Conservation (phyloP, 2,329 filamentous ascomycete genomes). For the Didymella glomerata region DNA sequence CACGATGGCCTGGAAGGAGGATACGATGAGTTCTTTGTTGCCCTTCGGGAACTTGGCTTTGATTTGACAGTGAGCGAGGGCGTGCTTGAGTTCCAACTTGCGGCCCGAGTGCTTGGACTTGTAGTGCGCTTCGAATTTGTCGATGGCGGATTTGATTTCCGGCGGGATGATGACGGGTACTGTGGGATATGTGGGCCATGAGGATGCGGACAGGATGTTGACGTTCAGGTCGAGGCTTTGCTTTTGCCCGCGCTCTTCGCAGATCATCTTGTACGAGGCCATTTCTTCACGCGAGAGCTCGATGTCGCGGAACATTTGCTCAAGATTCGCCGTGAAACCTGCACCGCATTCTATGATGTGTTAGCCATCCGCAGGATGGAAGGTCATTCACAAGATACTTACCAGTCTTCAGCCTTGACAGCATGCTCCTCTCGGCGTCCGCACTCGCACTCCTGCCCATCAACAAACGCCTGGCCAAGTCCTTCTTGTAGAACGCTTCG, state of each 20-base stretch:
- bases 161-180: conserved; percentile 76
- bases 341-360: conserved; percentile 77
- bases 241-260: conserved; percentile 66
- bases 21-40: conserved; percentile 87
- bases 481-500: conserved; percentile 99
- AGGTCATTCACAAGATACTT: conserved; percentile 13
- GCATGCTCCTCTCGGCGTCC: conserved; percentile 95
- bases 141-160: conserved; percentile 77
- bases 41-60: conserved; percentile 82
- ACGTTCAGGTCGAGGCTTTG: conserved; percentile 77
- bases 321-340: conserved; percentile 94
- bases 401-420: conserved; percentile 83
- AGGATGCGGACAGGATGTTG: conserved; percentile 86
- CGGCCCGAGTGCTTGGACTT: conserved; percentile 88
- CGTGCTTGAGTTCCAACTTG: conserved; percentile 89
- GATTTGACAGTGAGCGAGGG: conserved; percentile 88
- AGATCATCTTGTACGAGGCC: conserved; percentile 79
- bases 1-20: conserved; percentile 90
- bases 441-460: conserved; percentile 93
- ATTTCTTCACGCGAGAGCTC: conserved; percentile 93
- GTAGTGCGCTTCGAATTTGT: conserved; percentile 86
- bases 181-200: conserved; percentile 93
- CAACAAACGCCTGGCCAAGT: conserved; percentile 85
- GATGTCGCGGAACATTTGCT: conserved; percentile 99
- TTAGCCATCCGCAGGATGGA: conserved; percentile 20